A percentile compares a stretch with the other conserved stretches of the same genome.
Conservation (phyloP, 352 stramenopile species). For the Aphanomyces invadans region DNA sequence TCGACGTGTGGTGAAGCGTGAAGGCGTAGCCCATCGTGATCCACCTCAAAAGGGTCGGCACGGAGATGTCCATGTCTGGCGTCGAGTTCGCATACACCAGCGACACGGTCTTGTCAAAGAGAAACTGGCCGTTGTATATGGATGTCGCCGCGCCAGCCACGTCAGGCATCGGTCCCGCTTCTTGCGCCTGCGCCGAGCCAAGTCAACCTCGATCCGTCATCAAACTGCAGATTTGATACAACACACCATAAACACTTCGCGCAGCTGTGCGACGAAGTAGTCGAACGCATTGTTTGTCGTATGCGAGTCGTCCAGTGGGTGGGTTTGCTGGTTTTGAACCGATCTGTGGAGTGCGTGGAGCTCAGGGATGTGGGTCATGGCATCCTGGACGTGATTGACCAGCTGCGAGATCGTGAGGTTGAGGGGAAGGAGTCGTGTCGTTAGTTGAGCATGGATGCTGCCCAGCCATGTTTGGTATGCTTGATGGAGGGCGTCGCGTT, state of each 20-base stretch:
- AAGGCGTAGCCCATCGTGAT: background rate
- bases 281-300: constrained; percentile 2
- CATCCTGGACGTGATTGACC: background rate
- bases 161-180: background rate
- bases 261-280: constrained; percentile 24
- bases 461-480: constrained; percentile 4
- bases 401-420: background rate
- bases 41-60: background rate
- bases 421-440: background rate
- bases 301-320: too few species aligned
- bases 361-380: background rate
- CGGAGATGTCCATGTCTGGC: background rate
- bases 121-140: background rate
- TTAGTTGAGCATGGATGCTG: background rate
- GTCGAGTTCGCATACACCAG: background rate
- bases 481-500: constrained; percentile 9
- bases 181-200: background rate
- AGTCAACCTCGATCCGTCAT: background rate
- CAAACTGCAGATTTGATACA: background rate
- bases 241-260: constrained; percentile 17
- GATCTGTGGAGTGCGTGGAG: background rate
- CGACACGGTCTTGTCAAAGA: background rate
- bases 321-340: too few species aligned
- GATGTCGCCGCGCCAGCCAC: background rate
- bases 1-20: background rate